Evolutionary conservation across 257 asterid species (phyloP).

Genomic region (Plectranthus barbatus): DNA sequence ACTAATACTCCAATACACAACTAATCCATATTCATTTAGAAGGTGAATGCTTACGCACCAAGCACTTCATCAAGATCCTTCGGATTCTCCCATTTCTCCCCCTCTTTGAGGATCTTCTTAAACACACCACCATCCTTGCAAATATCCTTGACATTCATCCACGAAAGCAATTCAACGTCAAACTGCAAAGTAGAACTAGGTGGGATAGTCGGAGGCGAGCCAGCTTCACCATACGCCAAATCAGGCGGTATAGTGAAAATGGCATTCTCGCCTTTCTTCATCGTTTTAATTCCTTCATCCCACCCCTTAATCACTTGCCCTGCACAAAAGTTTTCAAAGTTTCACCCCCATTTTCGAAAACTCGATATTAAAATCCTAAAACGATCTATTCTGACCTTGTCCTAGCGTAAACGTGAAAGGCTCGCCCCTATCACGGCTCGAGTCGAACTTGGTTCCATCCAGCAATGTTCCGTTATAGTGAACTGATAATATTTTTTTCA

Average conservation of each 20-base stretch:
- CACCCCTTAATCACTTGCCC: constrained; percentile 77
- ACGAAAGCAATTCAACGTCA: constrained; percentile 56
- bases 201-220: constrained; percentile 73
- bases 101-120: constrained; percentile 43
- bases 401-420: constrained; percentile 65
- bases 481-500: constrained; percentile 27
- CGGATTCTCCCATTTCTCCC: constrained; percentile 69
- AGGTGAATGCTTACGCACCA: constrained; percentile 18
- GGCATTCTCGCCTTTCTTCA: constrained; percentile 75
- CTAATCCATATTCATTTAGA: neutral
- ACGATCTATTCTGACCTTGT: constrained; percentile 37
- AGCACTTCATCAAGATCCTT: constrained; percentile 60
- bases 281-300: constrained; percentile 66
- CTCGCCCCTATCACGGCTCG: constrained; percentile 52
- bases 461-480: constrained; percentile 64
- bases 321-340: constrained; percentile 10
- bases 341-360: neutral
- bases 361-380: neutral
- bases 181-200: constrained; percentile 62
- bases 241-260: constrained; percentile 61
- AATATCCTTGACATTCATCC: constrained; percentile 60
- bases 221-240: constrained; percentile 71
- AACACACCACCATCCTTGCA: constrained; percentile 68
- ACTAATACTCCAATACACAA: neutral
- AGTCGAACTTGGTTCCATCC: constrained; percentile 66